Conservation (phyloP, 768 basidiomycete genomes). For the Suillus variegatus region DNA sequence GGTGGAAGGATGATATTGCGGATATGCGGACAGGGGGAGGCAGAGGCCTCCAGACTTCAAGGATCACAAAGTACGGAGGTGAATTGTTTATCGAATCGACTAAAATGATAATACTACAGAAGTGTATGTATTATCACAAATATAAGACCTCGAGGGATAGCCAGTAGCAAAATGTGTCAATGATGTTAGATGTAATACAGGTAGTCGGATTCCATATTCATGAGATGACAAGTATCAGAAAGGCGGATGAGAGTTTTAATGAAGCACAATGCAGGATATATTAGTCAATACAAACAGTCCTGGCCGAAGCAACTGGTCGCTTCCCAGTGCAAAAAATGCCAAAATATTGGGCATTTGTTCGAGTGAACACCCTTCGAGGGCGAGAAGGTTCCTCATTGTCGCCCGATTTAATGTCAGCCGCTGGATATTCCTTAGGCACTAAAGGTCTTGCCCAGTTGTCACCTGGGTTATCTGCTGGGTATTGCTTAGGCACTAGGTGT, state of each 20-base stretch:
- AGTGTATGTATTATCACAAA: not conserved
- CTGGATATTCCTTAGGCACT: slow-evolving; percentile 5
- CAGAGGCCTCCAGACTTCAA: not conserved
- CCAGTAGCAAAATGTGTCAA: not conserved
- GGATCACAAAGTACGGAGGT: slow-evolving; percentile 10
- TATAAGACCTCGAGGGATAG: not conserved
- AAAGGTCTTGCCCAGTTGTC: not conserved
- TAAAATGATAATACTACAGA: not conserved
- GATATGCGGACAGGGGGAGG: slow-evolving; percentile 25
- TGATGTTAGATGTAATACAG: not conserved
- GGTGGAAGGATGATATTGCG: slow-evolving; percentile 41
- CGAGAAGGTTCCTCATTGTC: slow-evolving; percentile 2
- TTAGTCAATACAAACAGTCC: no score
- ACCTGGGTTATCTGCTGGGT: not conserved
- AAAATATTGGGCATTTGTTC: slow-evolving; percentile 26
- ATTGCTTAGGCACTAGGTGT: slow-evolving; percentile 8
- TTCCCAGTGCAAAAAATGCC: slow-evolving; percentile 42
- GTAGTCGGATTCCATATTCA: not conserved
- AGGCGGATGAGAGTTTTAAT: not conserved
- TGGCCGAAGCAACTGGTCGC: slow-evolving; percentile 6
- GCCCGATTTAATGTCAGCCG: slow-evolving; percentile 10
- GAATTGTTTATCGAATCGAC: slow-evolving; percentile 32
- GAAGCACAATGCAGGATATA: not conserved
- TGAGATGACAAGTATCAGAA: not conserved
- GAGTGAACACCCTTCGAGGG: slow-evolving; percentile 16